Percentiles rank a stretch among this genome's conserved stretches.
Conservation (phyloP, 495 filamentous ascomycete species). For the Daldinia childiae region DNA sequence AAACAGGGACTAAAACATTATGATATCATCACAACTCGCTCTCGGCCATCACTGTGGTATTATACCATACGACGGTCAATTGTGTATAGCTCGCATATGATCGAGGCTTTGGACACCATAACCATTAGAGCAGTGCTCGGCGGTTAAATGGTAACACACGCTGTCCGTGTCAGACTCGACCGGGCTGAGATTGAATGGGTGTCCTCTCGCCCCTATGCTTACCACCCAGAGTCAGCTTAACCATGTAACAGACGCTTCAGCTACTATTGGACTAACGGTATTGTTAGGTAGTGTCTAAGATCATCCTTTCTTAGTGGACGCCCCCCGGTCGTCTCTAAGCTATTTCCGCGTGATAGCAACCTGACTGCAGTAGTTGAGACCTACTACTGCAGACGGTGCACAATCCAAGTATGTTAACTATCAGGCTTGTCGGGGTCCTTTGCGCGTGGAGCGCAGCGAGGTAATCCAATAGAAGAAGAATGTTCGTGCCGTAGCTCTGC, state of each 20-base stretch:
- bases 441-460: neutral
- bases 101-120: neutral
- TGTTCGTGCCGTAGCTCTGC: neutral
- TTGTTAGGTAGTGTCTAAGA: too few relatives aligned
- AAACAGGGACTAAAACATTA: neutral
- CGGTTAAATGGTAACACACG: neutral
- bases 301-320: neutral
- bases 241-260: neutral
- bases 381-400: neutral
- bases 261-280: neutral
- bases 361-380: conserved; percentile 3
- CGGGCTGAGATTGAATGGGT: neutral
- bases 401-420: too few relatives aligned
- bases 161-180: neutral
- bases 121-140: neutral
- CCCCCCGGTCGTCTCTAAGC: neutral
- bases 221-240: neutral
- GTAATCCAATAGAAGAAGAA: neutral
- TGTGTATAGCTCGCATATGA: neutral
- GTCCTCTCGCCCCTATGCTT: neutral
- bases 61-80: neutral
- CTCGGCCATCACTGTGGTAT: neutral
- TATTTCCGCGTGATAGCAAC: neutral
- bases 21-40: neutral
- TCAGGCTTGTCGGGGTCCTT: neutral